Evolutionary conservation across 2,329 filamentous ascomycete genomes (phyloP), one percentile per base, ranked within the genome.

Genomic region (Microascus cirrosus): DNA sequence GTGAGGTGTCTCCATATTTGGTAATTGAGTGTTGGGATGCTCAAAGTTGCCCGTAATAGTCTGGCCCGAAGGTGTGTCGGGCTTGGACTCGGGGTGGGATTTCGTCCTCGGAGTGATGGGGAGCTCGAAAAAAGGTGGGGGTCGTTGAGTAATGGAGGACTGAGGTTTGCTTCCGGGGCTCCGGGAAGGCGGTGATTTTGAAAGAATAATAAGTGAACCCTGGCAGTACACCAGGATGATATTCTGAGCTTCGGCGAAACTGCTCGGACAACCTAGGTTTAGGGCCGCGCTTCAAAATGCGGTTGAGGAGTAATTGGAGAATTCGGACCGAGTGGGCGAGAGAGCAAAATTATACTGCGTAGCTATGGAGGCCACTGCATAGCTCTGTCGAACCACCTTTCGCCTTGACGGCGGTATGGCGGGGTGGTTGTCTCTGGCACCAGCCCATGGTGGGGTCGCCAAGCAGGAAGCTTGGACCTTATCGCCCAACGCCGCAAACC

Each of bases 1-100:
- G 28, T 32, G 28, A 59, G 72, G 68, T 52, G 58, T 54, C 39
- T 59, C 71, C 77, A 80, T 77, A 56, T 60, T 68, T 32, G 42
- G 11, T 25, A 18, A 51, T 22, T 50, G 25, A 48, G 25, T 18
- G 35, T 13, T 35, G 39, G 42, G 28, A 56, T 24, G 4, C 20
- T 50, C 45, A 20, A 50, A 50, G 8, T 20, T 5, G 45, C n/a
- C n/a, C 22, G 8, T 12, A 24, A 11, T 22, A 24, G n/a, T 50
- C 20, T 2, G 22, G 22, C 18, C n/a, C 22, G 8, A 20, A 24
- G 22, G 45, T 22, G 11, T 15, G 45, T 11, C n/a, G 45, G 22
- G 45, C 20, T 50, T 20, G 45, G 45, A 13, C 11, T 45, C 39
- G 45, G 22, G n/a, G 45, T 12, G 22, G 20, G 20, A 24, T 50